phyloP scores from a whole-genome alignment of 2,329 filamentous ascomycete genomes.

The Colletotrichum nymphaeae region DNA sequence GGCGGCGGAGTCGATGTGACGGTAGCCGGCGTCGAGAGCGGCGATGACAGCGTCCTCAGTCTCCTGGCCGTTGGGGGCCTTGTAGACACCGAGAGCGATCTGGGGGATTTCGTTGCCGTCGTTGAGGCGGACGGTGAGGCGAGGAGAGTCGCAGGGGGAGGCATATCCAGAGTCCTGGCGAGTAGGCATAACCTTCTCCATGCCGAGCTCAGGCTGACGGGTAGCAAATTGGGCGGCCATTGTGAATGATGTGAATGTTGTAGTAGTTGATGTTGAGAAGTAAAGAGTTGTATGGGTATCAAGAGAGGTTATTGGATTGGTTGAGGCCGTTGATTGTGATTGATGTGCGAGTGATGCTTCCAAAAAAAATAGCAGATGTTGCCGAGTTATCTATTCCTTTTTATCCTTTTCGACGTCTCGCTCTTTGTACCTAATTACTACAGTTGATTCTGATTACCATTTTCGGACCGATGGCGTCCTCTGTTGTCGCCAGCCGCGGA shows the following conservation, averaged over 20 bases:
- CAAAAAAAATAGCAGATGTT: background rate
- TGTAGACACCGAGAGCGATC: constrained; percentile 68
- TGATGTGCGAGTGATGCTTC: constrained; percentile 20
- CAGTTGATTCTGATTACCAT: constrained; percentile 13
- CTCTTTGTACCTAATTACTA: background rate
- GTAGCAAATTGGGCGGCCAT: constrained; percentile 33
- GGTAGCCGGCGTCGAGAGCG: constrained; percentile 60
- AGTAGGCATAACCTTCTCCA: constrained; percentile 33
- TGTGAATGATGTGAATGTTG: constrained; percentile 7
- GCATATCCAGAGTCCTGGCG: constrained; percentile 35
- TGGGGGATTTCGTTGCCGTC: constrained; percentile 50
- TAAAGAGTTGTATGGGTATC: background rate
- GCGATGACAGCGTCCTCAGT: constrained; percentile 47
- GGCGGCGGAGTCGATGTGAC: constrained; percentile 62
- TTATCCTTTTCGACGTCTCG: constrained; percentile 31
- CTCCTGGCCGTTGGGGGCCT: constrained; percentile 58
- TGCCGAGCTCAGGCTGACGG: constrained; percentile 34
- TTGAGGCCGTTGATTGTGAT: background rate
- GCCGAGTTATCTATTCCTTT: constrained; percentile 29
- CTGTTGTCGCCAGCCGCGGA: constrained; percentile 28
- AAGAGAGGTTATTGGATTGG: background rate
- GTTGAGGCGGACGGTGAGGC: constrained; percentile 46
- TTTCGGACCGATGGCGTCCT: constrained; percentile 32
- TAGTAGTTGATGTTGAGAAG: background rate
- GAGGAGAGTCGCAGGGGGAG: constrained; percentile 34